These are phyloP conservation scores for Ophiocytium majus DNA, from an alignment of 352 stramenopile genomes.

Conservation along the genomic window DNA sequence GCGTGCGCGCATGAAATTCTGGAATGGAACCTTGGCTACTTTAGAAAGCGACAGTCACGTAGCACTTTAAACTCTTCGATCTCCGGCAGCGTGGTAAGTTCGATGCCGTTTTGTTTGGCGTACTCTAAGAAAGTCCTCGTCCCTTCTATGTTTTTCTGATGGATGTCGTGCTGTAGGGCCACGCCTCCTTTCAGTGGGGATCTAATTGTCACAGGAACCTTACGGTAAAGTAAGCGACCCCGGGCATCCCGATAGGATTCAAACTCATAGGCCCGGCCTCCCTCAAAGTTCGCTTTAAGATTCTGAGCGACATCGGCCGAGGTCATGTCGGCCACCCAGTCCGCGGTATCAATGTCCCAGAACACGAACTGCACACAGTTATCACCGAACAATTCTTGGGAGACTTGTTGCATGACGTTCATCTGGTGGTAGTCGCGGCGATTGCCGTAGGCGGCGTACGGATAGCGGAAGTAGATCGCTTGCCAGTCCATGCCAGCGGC, in stretches of 20 bases:
- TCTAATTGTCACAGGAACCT: neutral
- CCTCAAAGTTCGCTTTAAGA: neutral
- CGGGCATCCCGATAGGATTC: neutral
- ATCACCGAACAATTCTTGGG: neutral
- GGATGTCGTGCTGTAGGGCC: neutral
- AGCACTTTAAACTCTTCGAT: neutral
- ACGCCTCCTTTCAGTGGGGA: neutral
- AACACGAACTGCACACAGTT: neutral
- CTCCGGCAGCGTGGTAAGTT: neutral
- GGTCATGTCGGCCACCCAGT: neutral
- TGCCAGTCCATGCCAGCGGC: neutral
- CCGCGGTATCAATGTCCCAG: neutral
- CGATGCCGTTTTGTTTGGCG: neutral
- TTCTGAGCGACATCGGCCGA: neutral
- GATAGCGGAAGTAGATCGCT: neutral
- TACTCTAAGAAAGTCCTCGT: neutral
- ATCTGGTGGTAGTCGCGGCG: neutral
- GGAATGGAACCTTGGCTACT: neutral
- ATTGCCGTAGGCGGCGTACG: neutral
- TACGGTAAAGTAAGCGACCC: too few species aligned
- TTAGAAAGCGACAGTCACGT: neutral
- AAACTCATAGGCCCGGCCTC: neutral
- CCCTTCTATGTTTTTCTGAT: neutral
- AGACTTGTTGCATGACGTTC: neutral
- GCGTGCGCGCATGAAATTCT: neutral